These are phyloP conservation scores for Phytophthora hibernalis DNA, from an alignment of 352 stramenopile genomes.

Conservation along the genomic window DNA sequence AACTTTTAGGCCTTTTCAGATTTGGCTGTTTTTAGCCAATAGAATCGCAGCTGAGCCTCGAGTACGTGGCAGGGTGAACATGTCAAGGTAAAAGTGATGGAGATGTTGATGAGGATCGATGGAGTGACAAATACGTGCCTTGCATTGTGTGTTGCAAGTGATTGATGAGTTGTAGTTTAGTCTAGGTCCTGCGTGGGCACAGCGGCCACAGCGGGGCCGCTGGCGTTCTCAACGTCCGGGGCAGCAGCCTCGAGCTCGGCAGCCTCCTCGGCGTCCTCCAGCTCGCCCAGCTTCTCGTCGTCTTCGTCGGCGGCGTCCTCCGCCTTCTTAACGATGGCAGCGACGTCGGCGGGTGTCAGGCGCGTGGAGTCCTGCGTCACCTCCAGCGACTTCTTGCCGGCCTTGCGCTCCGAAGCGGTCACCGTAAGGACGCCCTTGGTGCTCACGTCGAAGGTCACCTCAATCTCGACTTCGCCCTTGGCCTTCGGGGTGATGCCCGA, in stretches of 20 bases:
- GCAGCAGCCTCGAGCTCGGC: conserved; percentile 48
- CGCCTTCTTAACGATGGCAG: conserved; percentile 82
- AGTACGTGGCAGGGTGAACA: conserved; percentile 95
- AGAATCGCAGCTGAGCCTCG: conserved; percentile 7
- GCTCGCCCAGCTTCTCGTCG: conserved; percentile 72
- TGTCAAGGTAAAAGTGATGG: too few relatives aligned
- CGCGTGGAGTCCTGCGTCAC: conserved; percentile 80
- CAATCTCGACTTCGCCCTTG: conserved; percentile 93
- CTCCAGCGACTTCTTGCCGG: conserved; percentile 78
- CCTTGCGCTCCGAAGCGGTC: conserved; percentile 83
- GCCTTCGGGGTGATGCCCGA: conserved; percentile 88
- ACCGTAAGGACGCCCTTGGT: conserved; percentile 96
- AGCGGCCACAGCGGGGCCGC: conserved; percentile 38
- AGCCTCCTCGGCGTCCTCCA: conserved; percentile 74
- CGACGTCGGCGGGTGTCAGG: conserved; percentile 70
- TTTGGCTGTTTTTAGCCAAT: conserved; percentile 35
- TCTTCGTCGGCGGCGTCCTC: conserved; percentile 88
- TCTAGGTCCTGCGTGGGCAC: conserved; percentile 82
- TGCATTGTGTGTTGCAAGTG: too few relatives aligned
- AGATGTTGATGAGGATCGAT: neutral
- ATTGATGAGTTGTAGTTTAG: conserved; percentile 24
- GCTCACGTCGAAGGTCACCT: conserved; percentile 94
- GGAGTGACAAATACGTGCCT: too few relatives aligned
- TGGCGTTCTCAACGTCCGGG: conserved; percentile 36
- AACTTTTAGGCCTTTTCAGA: conserved; percentile 15